phyloP scores from a whole-genome alignment of 345 rosid genomes.

The Bretschneidera sinensis region DNA sequence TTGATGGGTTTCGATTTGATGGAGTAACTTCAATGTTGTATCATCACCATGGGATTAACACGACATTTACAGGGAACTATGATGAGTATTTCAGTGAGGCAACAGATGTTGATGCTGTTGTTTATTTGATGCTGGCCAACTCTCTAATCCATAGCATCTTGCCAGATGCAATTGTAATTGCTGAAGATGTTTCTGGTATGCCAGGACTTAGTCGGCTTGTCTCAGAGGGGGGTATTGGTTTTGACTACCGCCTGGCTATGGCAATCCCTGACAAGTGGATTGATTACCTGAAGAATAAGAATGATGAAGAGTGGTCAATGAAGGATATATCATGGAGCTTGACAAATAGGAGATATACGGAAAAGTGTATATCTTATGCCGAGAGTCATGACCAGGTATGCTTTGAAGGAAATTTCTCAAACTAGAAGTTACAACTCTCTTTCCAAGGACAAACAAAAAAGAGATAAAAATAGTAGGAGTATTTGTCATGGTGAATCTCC shows the following conservation, averaged over 20 bases:
- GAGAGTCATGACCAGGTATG: constrained; percentile 86
- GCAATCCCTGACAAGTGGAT: constrained; percentile 83
- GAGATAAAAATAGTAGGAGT: not conserved
- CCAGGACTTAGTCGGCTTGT: constrained; percentile 73
- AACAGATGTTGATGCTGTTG: constrained; percentile 74
- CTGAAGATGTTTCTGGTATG: constrained; percentile 88
- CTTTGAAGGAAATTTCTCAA: constrained; percentile 7
- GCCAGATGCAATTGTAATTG: constrained; percentile 65
- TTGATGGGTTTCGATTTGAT: constrained; percentile 80
- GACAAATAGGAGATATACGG: constrained; percentile 71
- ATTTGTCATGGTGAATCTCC: not conserved
- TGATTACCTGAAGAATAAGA: constrained; percentile 72
- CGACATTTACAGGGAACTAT: constrained; percentile 58
- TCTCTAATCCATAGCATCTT: constrained; percentile 53
- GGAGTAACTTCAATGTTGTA: constrained; percentile 82
- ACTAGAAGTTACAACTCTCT: not conserved
- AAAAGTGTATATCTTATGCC: constrained; percentile 76
- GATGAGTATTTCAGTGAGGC: constrained; percentile 65
- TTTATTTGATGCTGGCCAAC: constrained; percentile 73
- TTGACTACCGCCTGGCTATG: constrained; percentile 75
- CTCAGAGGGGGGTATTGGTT: constrained; percentile 60
- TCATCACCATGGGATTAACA: constrained; percentile 73
- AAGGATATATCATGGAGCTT: constrained; percentile 47
- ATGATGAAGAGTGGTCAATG: constrained; percentile 76
- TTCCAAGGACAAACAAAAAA: not conserved